Evolutionary conservation across 495 filamentous ascomycete genomes (phyloP), one percentile per base, ranked within the genome.

Genomic region (Xylaria venustula): DNA sequence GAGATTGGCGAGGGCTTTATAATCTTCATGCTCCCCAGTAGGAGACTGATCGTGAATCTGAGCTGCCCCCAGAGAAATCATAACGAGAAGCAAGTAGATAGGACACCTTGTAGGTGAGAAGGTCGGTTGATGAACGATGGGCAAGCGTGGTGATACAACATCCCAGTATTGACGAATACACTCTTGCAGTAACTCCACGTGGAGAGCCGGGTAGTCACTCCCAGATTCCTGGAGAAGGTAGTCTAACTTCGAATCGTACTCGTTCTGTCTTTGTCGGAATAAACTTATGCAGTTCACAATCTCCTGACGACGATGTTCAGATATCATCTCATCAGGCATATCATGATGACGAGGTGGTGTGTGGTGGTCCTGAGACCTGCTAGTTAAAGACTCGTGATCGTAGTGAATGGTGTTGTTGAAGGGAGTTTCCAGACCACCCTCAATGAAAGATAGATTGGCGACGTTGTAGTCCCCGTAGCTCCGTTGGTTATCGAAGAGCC

Each of bases 131-230:
- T 98, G 94, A 41, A 98, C 81, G 51, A 98, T 96, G 30, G 94
- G 94, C 44, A 98, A 77, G 61, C 97, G 92, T 19, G 91, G 86
- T 68, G 96, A 94, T 46, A 97, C 92, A 67, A 96, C 87, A 41
- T 88, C 85, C 93, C 93, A 98, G 73, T 91, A 98, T 41, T 92
- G 91, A 19, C 87, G 85, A 67, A 97, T 85, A 74, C 95, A 98
- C 28, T 90, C 89, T 67, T 94, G 88, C 85, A 98, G 90, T 85
- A 94, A 95, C 32, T 88, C 87, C 44, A 94, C 70, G 67, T 87
- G 92, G 60, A 97, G 73, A 20, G 90, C 84, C 62, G 96, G 93
- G 40, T 77, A 63, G 66, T 83, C 88, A 17, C 86, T 84, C 46
- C 86, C 81, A 36, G 83, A 80, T 58, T 92, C 86, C 7, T 88